phyloP scores from a whole-genome alignment of 1,284 basidiomycete species.

The Megacollybia platyphylla region DNA sequence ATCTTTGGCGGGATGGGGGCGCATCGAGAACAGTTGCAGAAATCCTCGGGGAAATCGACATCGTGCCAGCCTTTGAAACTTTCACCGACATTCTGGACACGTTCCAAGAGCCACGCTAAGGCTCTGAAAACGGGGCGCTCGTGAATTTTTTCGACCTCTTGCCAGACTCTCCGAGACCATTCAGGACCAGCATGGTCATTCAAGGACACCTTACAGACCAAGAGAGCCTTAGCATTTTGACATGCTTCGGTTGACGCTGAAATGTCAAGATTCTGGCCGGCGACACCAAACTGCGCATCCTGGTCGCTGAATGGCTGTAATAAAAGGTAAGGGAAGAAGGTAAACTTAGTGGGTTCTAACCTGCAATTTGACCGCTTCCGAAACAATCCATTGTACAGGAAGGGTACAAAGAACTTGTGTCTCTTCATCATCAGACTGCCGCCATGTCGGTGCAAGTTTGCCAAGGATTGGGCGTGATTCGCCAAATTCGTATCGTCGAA shows the following conservation, averaged over 20 bases:
- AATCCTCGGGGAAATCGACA: conserved; percentile 24
- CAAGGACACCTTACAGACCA: conserved; percentile 68
- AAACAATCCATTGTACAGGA: conserved; percentile 51
- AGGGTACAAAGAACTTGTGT: conserved; percentile 44
- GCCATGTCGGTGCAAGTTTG: conserved; percentile 62
- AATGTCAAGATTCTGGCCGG: conserved; percentile 40
- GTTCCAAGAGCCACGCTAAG: conserved; percentile 79
- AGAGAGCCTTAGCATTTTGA: conserved; percentile 59
- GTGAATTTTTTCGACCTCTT: conserved; percentile 75
- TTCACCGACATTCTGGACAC: conserved; percentile 63
- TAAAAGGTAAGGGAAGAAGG: conserved; percentile 6
- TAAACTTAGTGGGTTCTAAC: conserved; percentile 24
- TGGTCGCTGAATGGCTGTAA: conserved; percentile 37
- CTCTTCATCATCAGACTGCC: conserved; percentile 44
- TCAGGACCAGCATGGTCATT: conserved; percentile 55
- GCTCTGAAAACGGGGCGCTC: conserved; percentile 73
- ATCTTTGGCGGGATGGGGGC: conserved; percentile 69
- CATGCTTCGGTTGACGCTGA: conserved; percentile 51
- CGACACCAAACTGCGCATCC: conserved; percentile 57
- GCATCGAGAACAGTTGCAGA: conserved; percentile 56
- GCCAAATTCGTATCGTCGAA: conserved; percentile 67
- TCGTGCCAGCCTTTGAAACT: conserved; percentile 50
- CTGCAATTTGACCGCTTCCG: conserved; percentile 31
- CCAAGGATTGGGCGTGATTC: conserved; percentile 69
- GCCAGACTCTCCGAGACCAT: conserved; percentile 69